Evolutionary conservation across 306 rosid genomes (phyloP), one percentile per base, ranked within the genome.

Genomic region (Vigna trinervia): DNA sequence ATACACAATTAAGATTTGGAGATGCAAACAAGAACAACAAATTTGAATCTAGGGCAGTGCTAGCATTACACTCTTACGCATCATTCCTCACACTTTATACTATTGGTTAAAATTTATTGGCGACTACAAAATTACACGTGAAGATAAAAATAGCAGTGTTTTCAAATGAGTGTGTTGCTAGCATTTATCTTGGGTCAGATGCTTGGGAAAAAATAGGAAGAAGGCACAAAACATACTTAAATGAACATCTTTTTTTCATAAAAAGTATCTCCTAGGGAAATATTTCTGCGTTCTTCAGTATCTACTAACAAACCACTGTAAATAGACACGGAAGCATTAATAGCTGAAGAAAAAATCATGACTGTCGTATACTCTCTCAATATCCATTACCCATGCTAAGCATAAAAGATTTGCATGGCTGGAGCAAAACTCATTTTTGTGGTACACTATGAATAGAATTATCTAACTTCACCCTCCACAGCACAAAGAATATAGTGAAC

Each of bases 281-380:
- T 56, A 46, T 57, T 41, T 72, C 72, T 41, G 19, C 5, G 17
- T 47, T 53, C 54, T 69, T 60, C 59, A 60, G 43, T 73, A 74
- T 62, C 60, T 71, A 1, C 45, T 39, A 39, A 69, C 59, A n/a
- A 64, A 20, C 46, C 75, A 61, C 36, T 62, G 50, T 20, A 69
- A 52, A 69, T 15, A 69, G 52, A 69, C 46, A 32, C 63, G 15
- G 30, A 60, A 19, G 15, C 50, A 34, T 14, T 19, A 45, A 73
- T 52, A 66, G 64, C 54, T 30, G 61, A 75, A 47, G 50, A 53
- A 72, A 81, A 78, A 75, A 74, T 26, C 69, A 45, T 54, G 65
- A 68, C 51, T 78, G 20, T 67, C 73, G 72, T 41, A 59, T 36
- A 34, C 23, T 61, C 47, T 70, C 63, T 68, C 66, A 74, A 54